phyloP scores from a whole-genome alignment of 2,329 filamentous ascomycete species.

The Fusarium zealandicum region DNA sequence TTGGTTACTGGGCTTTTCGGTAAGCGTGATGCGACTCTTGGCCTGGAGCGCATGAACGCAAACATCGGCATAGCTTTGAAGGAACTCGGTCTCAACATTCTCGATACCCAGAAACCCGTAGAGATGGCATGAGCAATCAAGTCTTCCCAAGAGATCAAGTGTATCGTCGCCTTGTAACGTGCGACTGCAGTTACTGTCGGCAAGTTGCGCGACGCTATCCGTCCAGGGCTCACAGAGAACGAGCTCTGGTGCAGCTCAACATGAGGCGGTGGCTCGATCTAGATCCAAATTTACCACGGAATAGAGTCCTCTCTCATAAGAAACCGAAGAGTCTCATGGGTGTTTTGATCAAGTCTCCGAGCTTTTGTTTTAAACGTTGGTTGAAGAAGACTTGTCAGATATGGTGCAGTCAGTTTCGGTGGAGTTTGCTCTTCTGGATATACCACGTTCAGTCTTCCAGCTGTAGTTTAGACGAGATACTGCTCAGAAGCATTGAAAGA shows the following conservation, averaged over 20 bases:
- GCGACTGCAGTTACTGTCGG: slow-evolving; percentile 6
- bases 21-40: neutral
- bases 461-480: too few relatives aligned
- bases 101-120: slow-evolving; percentile 1
- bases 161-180: neutral
- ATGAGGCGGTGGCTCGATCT: too few relatives aligned
- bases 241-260: slow-evolving; percentile 4
- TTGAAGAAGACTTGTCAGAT: too few relatives aligned
- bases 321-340: too few relatives aligned
- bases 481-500: too few relatives aligned
- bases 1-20: neutral
- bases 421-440: too few relatives aligned
- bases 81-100: neutral
- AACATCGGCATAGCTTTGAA: neutral
- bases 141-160: slow-evolving; percentile 2
- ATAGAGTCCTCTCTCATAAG: too few relatives aligned
- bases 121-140: slow-evolving; percentile 6
- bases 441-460: too few relatives aligned
- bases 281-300: too few relatives aligned
- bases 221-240: slow-evolving; percentile 4
- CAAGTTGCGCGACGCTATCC: neutral
- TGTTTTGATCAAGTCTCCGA: too few relatives aligned
- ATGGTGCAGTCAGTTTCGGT: too few relatives aligned
- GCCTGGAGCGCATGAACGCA: slow-evolving; percentile 7
- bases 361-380: too few relatives aligned